phyloP scores from a whole-genome alignment of 495 filamentous ascomycete genomes.

The Talaromyces trachyspermus region DNA sequence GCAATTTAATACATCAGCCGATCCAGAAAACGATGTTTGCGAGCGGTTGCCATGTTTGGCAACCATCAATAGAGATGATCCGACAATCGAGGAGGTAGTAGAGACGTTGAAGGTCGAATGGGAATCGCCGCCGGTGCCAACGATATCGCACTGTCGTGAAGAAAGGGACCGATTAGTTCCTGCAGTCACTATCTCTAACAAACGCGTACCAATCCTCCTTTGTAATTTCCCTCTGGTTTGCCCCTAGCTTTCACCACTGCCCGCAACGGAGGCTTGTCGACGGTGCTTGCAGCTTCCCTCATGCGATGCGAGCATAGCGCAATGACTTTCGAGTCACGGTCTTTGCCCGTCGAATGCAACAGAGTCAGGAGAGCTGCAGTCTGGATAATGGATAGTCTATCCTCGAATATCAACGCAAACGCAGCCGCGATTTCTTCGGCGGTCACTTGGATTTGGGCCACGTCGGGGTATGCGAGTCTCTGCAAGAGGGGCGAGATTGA shows the following conservation, averaged over 20 bases:
- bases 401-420: constrained; percentile 80
- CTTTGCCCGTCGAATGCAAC: constrained; percentile 77
- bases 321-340: constrained; percentile 72
- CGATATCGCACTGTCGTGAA: constrained; percentile 74
- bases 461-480: constrained; percentile 62
- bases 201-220: constrained; percentile 54
- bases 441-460: constrained; percentile 45
- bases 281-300: constrained; percentile 58
- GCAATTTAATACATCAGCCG: constrained; percentile 79
- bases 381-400: constrained; percentile 75
- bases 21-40: constrained; percentile 92
- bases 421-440: constrained; percentile 80
- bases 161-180: constrained; percentile 3
- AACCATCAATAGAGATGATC: constrained; percentile 70
- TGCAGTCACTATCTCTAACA: neutral
- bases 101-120: constrained; percentile 98
- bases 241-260: constrained; percentile 49
- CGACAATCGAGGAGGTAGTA: constrained; percentile 88
- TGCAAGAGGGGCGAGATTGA: constrained; percentile 79
- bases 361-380: constrained; percentile 77
- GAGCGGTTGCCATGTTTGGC: constrained; percentile 95
- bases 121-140: constrained; percentile 93
- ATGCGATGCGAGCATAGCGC: constrained; percentile 63
- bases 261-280: constrained; percentile 52
- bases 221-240: constrained; percentile 60